These are phyloP conservation scores for Talaromyces sp. DNA, from an alignment of 2,329 filamentous ascomycete genomes.

Conservation along the genomic window DNA sequence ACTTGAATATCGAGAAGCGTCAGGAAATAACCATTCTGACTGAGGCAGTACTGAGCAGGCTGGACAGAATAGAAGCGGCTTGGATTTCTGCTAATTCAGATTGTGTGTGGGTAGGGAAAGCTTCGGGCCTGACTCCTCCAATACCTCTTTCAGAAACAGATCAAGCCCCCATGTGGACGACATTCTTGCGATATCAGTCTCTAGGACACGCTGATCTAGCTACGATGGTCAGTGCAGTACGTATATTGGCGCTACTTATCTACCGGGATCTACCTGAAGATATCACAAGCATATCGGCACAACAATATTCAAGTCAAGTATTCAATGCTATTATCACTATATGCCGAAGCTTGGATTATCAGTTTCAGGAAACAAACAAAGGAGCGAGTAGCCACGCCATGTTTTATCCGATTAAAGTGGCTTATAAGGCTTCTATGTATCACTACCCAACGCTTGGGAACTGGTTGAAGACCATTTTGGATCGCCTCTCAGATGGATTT, in stretches of 20 bases:
- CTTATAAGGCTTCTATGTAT: background rate
- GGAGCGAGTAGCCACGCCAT: background rate
- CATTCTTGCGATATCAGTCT: conserved; percentile 9
- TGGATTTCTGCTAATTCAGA: background rate
- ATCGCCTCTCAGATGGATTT: conserved; percentile 5
- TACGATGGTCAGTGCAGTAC: background rate
- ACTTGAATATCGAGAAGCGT: background rate
- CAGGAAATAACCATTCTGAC: background rate
- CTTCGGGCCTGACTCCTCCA: background rate
- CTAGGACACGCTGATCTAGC: background rate
- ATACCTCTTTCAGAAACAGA: background rate
- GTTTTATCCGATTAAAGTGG: conserved; percentile 9
- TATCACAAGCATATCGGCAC: background rate
- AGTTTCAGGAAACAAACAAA: conserved; percentile 1
- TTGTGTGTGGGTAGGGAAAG: background rate
- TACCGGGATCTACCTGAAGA: background rate
- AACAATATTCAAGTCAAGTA: background rate
- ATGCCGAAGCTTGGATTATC: conserved; percentile 6
- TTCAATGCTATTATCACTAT: conserved; percentile 5
- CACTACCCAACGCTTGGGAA: background rate
- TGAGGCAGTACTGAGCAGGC: background rate
- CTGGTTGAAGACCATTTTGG: conserved; percentile 10
- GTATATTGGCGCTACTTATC: background rate
- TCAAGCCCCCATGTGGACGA: conserved; percentile 1
- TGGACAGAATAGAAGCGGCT: background rate